Evolutionary conservation across 2,329 filamentous ascomycete genomes (phyloP), one percentile per base, ranked within the genome.

Genomic region (Fusarium sulawesiense): DNA sequence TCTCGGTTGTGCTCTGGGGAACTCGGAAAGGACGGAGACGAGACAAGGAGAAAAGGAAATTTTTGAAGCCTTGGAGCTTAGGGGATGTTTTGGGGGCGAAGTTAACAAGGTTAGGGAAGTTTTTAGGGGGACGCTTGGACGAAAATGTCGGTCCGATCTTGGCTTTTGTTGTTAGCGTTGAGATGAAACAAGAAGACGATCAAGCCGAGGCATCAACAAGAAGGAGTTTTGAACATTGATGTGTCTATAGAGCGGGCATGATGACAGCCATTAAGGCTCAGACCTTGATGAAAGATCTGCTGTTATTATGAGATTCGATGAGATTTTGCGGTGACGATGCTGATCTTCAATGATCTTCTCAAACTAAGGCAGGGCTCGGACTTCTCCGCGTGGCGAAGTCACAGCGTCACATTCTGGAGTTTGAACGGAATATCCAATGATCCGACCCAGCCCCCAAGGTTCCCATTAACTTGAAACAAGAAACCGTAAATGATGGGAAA

Each of bases 321-420:
- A 40, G 6, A n/a, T 51, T 51, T 16, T n/a, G 5, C 11, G 32
- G 25, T 51, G 20, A 14, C 21, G 13, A 27, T 20, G 18, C 34
- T 14, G 13, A 37, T 42, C 16, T 53, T 53, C 23, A 41, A 14
- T 16, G 23, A 51, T 53, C 18, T 16, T 21, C 49, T 50, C 12
- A 4, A 32, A 37, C 46, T 53, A 54, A 16, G 27, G 14, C n/a
- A 50, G 32, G 25, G 8, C n/a, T 50, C 54, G 54, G 54, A 50
- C 44, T 49, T 56, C 21, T 56, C 54, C 54, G 54, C 16, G 54
- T 56, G 54, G 54, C 54, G 49, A 49, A 37, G 34, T 37, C 34
- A 11, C 7, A 25, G 16, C 6, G 41, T 45, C 20, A 49, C 16
- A 41, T 40, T 50, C 32, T 34, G 16, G 3, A 25, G 12, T n/a